Evolutionary conservation across 495 filamentous ascomycete genomes (phyloP).

Genomic region (Podospora conica): DNA sequence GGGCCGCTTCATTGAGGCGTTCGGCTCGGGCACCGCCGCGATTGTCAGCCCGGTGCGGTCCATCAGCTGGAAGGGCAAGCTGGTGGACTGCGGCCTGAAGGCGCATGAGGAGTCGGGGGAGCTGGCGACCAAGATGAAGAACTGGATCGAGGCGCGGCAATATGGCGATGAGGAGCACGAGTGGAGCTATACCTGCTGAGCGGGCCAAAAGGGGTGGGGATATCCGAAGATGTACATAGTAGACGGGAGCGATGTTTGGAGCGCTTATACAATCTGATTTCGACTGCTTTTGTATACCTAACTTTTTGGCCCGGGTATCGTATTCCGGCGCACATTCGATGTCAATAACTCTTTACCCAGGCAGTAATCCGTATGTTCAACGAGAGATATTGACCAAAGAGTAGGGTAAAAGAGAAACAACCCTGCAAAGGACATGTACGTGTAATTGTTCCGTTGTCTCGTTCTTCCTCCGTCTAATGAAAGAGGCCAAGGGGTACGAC

Average conservation of each 20-base stretch:
- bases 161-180: slow-evolving; percentile 87
- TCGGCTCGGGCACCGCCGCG: slow-evolving; percentile 88
- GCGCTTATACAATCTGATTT: not conserved
- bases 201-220: not conserved
- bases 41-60: slow-evolving; percentile 74
- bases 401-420: not conserved
- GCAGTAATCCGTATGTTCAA: not conserved
- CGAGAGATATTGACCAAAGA: not conserved
- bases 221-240: slow-evolving; percentile 2
- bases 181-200: slow-evolving; percentile 59
- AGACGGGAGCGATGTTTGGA: slow-evolving; percentile 4
- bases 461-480: slow-evolving; percentile 3
- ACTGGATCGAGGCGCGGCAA: slow-evolving; percentile 91
- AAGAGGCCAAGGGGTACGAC: not conserved
- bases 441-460: not conserved
- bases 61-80: slow-evolving; percentile 75
- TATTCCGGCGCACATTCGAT: not conserved
- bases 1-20: slow-evolving; percentile 83
- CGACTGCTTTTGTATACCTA: not conserved
- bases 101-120: slow-evolving; percentile 80
- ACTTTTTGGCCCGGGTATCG: not conserved
- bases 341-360: not conserved
- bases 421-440: slow-evolving; percentile 1
- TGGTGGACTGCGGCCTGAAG: slow-evolving; percentile 70
- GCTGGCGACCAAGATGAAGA: slow-evolving; percentile 78